Evolutionary conservation across 176 grass and related monocot genomes (phyloP).

Genomic region (Otatea glauca): DNA sequence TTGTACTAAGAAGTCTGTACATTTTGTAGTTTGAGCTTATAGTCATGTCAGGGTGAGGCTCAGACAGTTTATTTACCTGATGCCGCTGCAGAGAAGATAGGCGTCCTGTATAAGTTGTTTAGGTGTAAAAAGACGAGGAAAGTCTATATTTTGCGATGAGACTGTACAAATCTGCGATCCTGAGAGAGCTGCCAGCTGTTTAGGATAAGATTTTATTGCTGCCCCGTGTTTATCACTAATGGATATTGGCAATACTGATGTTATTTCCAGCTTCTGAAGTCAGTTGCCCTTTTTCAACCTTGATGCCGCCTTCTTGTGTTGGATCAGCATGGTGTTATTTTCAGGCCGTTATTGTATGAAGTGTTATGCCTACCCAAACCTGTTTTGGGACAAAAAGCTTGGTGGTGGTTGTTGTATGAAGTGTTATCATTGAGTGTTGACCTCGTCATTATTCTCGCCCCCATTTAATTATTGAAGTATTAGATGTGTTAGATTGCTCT

Average conservation of each 20-base stretch:
- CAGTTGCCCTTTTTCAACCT: background rate
- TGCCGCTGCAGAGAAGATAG: constrained; percentile 71
- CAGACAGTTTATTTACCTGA: constrained; percentile 59
- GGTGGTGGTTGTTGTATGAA: background rate
- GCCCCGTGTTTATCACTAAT: constrained; percentile 35
- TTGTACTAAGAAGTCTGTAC: constrained; percentile 78
- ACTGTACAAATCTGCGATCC: constrained; percentile 79
- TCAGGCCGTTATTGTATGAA: background rate
- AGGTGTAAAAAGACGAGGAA: constrained; percentile 73
- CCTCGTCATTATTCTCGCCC: background rate
- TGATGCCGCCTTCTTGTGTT: background rate
- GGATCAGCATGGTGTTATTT: background rate
- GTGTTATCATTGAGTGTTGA: background rate
- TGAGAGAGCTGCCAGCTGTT: constrained; percentile 41
- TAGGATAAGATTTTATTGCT: constrained; percentile 40
- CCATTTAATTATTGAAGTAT: background rate
- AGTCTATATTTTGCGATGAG: constrained; percentile 63
- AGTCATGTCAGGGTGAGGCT: constrained; percentile 61
- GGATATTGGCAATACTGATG: constrained; percentile 36
- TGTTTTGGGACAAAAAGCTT: no score
- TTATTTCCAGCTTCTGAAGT: constrained; percentile 30
- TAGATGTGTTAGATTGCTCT: background rate
- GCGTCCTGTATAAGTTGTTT: constrained; percentile 70
- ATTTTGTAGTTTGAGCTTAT: constrained; percentile 89
- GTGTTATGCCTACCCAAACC: background rate